Evolutionary conservation across 2,329 filamentous ascomycete genomes (phyloP).

Genomic region (Fonsecaea nubica): DNA sequence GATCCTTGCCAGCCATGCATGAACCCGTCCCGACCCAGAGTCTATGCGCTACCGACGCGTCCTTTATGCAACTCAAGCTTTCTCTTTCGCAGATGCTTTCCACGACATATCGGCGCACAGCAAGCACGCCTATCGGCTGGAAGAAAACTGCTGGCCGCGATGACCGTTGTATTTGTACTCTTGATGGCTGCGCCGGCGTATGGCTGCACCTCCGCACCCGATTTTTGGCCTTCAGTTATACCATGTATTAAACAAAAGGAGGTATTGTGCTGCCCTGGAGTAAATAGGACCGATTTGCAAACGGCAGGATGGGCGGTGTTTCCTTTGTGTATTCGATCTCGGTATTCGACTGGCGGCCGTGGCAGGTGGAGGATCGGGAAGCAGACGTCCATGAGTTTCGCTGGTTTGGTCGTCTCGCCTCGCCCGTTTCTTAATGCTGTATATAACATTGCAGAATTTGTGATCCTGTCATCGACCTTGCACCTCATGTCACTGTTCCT

Average conservation of each 20-base stretch:
- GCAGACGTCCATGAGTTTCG: background rate
- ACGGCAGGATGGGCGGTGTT: background rate
- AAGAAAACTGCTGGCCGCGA: background rate
- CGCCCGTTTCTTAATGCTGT: background rate
- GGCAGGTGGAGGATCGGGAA: background rate
- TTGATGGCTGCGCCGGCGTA: background rate
- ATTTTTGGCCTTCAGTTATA: background rate
- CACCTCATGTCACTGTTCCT: no score
- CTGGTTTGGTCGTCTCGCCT: background rate
- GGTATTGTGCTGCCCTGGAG: background rate
- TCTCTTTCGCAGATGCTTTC: background rate
- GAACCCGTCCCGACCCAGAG: background rate
- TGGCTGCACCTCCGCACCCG: no score
- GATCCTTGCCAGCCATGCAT: no score
- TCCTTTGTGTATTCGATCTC: background rate
- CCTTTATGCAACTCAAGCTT: background rate
- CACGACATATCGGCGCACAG: background rate
- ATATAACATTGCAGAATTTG: background rate
- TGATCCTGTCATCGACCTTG: background rate
- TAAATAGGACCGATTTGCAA: background rate
- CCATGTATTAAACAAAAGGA: background rate
- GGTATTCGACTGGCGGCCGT: background rate
- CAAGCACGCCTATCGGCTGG: background rate
- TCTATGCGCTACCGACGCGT: background rate
- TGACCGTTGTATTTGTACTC: background rate